Percentiles rank a stretch among this genome's conserved stretches.
phyloP scores from a whole-genome alignment of 2,329 filamentous ascomycete species.

The Pseudogymnoascus sp. region DNA sequence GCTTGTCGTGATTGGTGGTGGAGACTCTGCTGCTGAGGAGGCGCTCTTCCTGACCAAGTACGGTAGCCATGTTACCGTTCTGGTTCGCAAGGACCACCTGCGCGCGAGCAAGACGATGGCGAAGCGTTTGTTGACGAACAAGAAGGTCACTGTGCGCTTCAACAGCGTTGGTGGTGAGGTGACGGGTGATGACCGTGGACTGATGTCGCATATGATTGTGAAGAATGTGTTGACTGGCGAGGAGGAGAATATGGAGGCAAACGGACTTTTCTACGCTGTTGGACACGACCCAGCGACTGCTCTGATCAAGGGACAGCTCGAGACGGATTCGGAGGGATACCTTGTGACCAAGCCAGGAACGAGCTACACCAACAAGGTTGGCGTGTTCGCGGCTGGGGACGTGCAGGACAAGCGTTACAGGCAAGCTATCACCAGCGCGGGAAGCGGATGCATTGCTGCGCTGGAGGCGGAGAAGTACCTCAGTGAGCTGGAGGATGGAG shows the following conservation, averaged over 20 bases:
- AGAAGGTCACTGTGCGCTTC: slow-evolving; percentile 86
- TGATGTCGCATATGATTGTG: slow-evolving; percentile 84
- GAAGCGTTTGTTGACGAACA: slow-evolving; percentile 68
- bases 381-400: slow-evolving; percentile 93
- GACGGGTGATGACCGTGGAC: slow-evolving; percentile 71
- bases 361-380: slow-evolving; percentile 77
- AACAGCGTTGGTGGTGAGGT: slow-evolving; percentile 77
- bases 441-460: slow-evolving; percentile 86
- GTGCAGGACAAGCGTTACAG: slow-evolving; percentile 98
- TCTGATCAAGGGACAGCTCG: slow-evolving; percentile 85
- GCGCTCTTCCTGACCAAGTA: slow-evolving; percentile 97
- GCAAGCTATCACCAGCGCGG: slow-evolving; percentile 95
- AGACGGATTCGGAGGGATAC: slow-evolving; percentile 86
- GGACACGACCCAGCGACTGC: slow-evolving; percentile 89
- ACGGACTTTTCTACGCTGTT: slow-evolving; percentile 93
- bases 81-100: slow-evolving; percentile 80
- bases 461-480: slow-evolving; percentile 94
- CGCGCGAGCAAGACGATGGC: slow-evolving; percentile 91
- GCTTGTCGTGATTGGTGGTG: slow-evolving; percentile 89
- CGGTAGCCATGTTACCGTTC: slow-evolving; percentile 85
- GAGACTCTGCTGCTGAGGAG: slow-evolving; percentile 95
- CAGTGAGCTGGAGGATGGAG: slow-evolving; percentile 46
- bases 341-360: slow-evolving; percentile 83
- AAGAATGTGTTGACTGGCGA: slow-evolving; percentile 69
- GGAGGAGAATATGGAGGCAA: slow-evolving; percentile 79